Percentiles rank a stretch among this genome's conserved stretches.
Conservation (phyloP, 331 rosid species). For the Dryas integrifolia region DNA sequence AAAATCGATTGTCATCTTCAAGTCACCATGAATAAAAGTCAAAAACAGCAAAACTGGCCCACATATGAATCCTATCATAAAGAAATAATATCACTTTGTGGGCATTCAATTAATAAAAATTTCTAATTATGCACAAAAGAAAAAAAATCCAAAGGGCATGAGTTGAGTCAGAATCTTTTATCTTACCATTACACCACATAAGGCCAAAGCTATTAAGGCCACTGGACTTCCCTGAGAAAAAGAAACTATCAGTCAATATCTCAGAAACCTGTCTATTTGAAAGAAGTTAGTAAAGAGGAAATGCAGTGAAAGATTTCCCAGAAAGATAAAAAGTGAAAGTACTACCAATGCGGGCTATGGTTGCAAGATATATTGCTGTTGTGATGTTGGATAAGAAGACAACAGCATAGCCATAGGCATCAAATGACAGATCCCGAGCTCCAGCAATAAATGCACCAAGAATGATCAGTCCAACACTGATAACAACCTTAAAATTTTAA, state of each 20-base stretch:
- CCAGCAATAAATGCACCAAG: slow-evolving; percentile 94
- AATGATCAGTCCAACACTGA: slow-evolving; percentile 93
- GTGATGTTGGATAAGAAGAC: slow-evolving; percentile 85
- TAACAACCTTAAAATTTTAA: slow-evolving; percentile 70
- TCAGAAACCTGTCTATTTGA: slow-evolving; percentile 21
- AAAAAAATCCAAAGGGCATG: neutral
- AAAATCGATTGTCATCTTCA: slow-evolving; percentile 60
- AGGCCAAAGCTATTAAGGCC: slow-evolving; percentile 98
- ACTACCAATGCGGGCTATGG: slow-evolving; percentile 84
- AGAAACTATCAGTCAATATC: slow-evolving; percentile 17
- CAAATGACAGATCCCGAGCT: slow-evolving; percentile 90
- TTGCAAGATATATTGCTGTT: slow-evolving; percentile 94
- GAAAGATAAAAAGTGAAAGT: slow-evolving; percentile 23
- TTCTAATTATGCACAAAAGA: neutral
- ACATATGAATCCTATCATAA: slow-evolving; percentile 59
- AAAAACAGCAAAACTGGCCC: slow-evolving; percentile 70
- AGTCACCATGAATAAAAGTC: slow-evolving; percentile 79
- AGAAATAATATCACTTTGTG: slow-evolving; percentile 19
- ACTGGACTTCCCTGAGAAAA: slow-evolving; percentile 79
- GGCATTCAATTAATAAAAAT: neutral
- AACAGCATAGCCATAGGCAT: slow-evolving; percentile 73
- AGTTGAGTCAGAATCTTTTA: slow-evolving; percentile 18
- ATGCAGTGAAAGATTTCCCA: slow-evolving; percentile 14
- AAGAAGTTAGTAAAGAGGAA: slow-evolving; percentile 22
- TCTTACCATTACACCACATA: slow-evolving; percentile 96